Base-by-base conservation (phyloP, 768 basidiomycete species). In the Jaapia argillacea region DNA sequence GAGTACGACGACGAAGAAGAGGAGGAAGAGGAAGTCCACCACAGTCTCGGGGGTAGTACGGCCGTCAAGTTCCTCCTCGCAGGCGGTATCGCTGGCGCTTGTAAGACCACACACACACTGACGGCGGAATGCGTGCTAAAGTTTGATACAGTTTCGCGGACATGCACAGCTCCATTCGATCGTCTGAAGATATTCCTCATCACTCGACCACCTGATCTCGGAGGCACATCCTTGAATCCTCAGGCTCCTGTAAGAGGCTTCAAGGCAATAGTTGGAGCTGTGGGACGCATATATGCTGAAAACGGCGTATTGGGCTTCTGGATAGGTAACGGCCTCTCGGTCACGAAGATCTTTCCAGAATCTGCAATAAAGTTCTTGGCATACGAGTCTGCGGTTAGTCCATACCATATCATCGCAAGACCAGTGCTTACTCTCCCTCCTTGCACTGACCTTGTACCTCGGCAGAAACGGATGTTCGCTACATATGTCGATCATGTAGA, bases 301-400 rank as follows among this genome's bases (percentile, higher is more conserved):
- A 90, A 90, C 24, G 92, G 92, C 5, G 64, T 96, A 13, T 70
- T 81, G 41, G 87, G 83, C 3, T 99, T 98, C 60, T 99, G 96
- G 94, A 91, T 92, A n/a, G 96, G 96, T 4, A 96, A 91, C 56
- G 85, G 82, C 26, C 69, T 99, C 43, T 97, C 93, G 39, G 85
- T 97, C 22, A 74, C 79, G 42, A 98, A 98, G 69, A 96, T 98
- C 49, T 86, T 97, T 49, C 93, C 93, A 4, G 94, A 98, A 68
- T 97, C 91, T 38, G 96, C 96, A 22, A 96, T 98, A 73, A 98
- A 98, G 64, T 98, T 99, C 68, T 81, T 93, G 52, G 63, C 87
- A 3, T 98, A 98, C 61, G 96, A 98, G 63, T 84, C 88, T 45
- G 81, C 90, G 43, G 90, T 92, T 53, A 62, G 84, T 54, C 24